Evolutionary conservation across 805 yeast genomes (phyloP), one percentile per base, ranked within the genome.

Genomic region (Zygosaccharomyces lentus): DNA sequence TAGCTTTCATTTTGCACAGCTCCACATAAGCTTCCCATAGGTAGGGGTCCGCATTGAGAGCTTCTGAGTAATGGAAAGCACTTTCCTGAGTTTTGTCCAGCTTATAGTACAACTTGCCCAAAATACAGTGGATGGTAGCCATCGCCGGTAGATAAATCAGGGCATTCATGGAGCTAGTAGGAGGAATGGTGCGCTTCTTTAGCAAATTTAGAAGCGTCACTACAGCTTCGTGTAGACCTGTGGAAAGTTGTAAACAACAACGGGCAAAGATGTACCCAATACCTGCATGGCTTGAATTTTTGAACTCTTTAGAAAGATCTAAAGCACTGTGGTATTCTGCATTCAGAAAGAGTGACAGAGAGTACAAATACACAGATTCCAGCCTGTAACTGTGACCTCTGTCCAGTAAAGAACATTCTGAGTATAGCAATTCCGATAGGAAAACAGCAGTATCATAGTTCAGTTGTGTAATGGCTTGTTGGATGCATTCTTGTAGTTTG

Each of bases 21-120:
- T 82, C 82, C 53, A 82, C 87, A 52, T 87, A 81, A 0, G 96
- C 88, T 59, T 88, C 96, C 77, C 93, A 88, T 34, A 88, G 74
- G 59, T 73, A 87, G 13, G 95, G 96, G 60, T 93, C 86, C 51
- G 74, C 66, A 48, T 80, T 78, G 46, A 88, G 71, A 1, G 91
- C 87, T 52, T 76, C 78, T 0, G 87, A 75, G 61, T 82, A 86
- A 56, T 80, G 77, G 39, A 82, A 66, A 0, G 84, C 75, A 46
- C 93, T 81, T 47, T 82, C 80, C 53, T 80, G 77, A 4, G 70
- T 59, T 58, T 84, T 87, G 19, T 84, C 86, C 6, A 72, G 65
- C 6, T 74, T 72, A 15, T 67, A 65, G 56, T 82, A 81, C 37
- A 90, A 69, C 50, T 81, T 82, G 0, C 95, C 98, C 51, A 87